Conservation (phyloP, 2,329 filamentous ascomycete species). For the Chaetomiaceae sp. region DNA sequence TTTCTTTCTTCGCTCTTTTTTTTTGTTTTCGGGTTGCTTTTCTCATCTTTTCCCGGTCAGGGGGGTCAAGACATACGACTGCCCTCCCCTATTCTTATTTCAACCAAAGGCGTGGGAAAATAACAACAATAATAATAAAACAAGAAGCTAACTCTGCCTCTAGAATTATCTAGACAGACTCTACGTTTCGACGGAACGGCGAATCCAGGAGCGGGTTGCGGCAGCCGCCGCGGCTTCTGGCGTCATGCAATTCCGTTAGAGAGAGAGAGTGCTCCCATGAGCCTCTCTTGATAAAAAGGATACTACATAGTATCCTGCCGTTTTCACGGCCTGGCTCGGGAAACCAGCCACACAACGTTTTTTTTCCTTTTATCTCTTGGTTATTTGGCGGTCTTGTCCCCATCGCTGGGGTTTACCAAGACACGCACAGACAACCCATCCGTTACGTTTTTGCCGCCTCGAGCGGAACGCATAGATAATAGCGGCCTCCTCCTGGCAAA, state of each 20-base stretch:
- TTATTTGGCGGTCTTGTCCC: no score
- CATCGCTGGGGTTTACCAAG: neutral
- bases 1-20: neutral
- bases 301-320: neutral
- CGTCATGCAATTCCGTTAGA: slow-evolving; percentile 23
- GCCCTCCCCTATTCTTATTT: neutral
- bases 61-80: no score
- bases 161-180: slow-evolving; percentile 68
- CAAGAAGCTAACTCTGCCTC: neutral
- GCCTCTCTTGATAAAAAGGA: neutral
- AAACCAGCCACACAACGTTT: slow-evolving; percentile 9
- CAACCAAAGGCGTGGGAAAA: neutral
- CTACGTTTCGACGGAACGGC: slow-evolving; percentile 75
- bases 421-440: neutral
- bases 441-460: no score
- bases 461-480: no score
- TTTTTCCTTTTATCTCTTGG: neutral
- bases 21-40: no score
- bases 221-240: slow-evolving; percentile 27
- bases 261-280: neutral
- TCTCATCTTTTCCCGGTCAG: no score
- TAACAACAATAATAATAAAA: neutral
- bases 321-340: neutral
- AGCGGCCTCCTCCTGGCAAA: no score
- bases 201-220: slow-evolving; percentile 63